A percentile compares a stretch with the other conserved stretches of the same genome.
Evolutionary conservation across 495 filamentous ascomycete species (phyloP).

Genomic region (Amniculicola lignicola): DNA sequence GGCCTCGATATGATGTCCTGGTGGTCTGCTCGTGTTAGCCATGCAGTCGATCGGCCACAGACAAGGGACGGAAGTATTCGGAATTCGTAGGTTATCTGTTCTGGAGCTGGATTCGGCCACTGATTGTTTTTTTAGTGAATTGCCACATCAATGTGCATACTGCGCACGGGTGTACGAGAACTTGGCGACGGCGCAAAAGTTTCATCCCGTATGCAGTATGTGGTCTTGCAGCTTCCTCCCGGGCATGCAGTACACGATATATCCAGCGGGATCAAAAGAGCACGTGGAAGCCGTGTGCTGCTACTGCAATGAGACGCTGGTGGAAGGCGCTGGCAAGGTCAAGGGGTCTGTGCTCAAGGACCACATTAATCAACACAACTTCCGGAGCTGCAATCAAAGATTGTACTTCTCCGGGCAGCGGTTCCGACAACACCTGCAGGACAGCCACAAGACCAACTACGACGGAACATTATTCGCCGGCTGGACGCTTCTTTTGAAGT

Average conservation of each 20-base stretch:
- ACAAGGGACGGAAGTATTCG: background rate
- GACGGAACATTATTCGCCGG: slow-evolving; percentile 24
- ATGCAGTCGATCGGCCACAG: slow-evolving; percentile 1
- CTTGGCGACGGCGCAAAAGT: slow-evolving; percentile 13
- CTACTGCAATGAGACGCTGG: slow-evolving; percentile 26
- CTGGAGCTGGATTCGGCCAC: background rate
- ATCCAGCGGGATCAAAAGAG: slow-evolving; percentile 8
- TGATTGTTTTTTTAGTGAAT: slow-evolving; percentile 3
- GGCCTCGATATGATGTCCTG: slow-evolving; percentile 30
- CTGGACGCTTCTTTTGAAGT: slow-evolving; percentile 28
- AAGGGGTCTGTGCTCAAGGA: slow-evolving; percentile 24
- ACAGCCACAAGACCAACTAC: slow-evolving; percentile 23
- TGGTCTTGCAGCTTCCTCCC: slow-evolving; percentile 30
- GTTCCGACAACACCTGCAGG: slow-evolving; percentile 28
- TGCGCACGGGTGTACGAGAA: slow-evolving; percentile 25
- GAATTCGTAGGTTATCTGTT: slow-evolving; percentile 14
- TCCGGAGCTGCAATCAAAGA: slow-evolving; percentile 22
- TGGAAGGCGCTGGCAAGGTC: slow-evolving; percentile 19
- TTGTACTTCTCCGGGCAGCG: slow-evolving; percentile 27
- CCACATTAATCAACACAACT: slow-evolving; percentile 28
- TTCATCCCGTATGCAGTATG: slow-evolving; percentile 26
- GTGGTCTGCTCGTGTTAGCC: slow-evolving; percentile 18
- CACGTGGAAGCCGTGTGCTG: slow-evolving; percentile 24
- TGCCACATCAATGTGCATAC: slow-evolving; percentile 17
- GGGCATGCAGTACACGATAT: slow-evolving; percentile 29